Evolutionary conservation across 371 early-diverging fungal genomes (phyloP).

Genomic region (Umbelopsis sp.): DNA sequence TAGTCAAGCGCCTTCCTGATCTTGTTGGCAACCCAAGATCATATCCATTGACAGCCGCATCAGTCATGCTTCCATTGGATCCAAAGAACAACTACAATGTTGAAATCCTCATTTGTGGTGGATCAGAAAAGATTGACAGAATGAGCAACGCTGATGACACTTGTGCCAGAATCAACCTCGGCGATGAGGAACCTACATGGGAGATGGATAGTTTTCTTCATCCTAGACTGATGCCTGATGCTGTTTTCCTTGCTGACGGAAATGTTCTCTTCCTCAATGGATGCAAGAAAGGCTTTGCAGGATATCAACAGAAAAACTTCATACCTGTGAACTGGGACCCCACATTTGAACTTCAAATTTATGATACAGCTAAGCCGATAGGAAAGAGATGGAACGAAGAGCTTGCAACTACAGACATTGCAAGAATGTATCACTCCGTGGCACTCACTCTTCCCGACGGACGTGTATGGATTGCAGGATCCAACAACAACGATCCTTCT

Average conservation of each 20-base stretch:
- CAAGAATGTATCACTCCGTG: constrained; percentile 72
- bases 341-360: constrained; percentile 61
- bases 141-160: constrained; percentile 46
- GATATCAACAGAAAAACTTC: constrained; percentile 52
- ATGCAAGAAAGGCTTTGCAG: constrained; percentile 62
- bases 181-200: constrained; percentile 54
- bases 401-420: constrained; percentile 57
- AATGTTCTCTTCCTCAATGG: constrained; percentile 65
- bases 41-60: constrained; percentile 65
- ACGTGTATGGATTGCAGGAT: constrained; percentile 54
- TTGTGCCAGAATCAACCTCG: constrained; percentile 60
- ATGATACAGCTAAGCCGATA: constrained; percentile 47
- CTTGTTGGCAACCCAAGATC: constrained; percentile 62
- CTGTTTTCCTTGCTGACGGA: constrained; percentile 62
- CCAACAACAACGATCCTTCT: constrained; percentile 49
- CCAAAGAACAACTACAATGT: constrained; percentile 61
- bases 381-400: constrained; percentile 49
- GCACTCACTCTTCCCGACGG: constrained; percentile 64
- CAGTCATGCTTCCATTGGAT: constrained; percentile 61
- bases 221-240: constrained; percentile 65
- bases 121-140: constrained; percentile 36
- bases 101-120: constrained; percentile 69
- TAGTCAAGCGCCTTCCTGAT: constrained; percentile 53
- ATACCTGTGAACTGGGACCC: constrained; percentile 37
- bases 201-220: constrained; percentile 63